Evolutionary conservation across 495 filamentous ascomycete species (phyloP).

Genomic region (Aspergillus olivimuriae): DNA sequence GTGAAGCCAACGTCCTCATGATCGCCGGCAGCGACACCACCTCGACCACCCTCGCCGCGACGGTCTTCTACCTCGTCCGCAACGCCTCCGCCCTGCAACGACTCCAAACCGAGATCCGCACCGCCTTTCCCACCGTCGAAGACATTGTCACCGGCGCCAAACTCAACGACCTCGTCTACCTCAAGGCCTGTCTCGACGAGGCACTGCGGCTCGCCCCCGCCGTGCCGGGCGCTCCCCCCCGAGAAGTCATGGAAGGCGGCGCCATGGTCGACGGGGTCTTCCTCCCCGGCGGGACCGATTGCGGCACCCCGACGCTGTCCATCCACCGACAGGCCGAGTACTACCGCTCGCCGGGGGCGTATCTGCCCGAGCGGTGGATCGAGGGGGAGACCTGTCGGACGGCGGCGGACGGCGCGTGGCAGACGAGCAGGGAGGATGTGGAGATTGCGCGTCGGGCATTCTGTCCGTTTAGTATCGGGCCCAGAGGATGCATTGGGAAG

Average conservation of each 20-base stretch:
- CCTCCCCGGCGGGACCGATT: slow-evolving; percentile 45
- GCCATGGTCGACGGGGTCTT: slow-evolving; percentile 46
- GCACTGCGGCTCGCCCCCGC: slow-evolving; percentile 58
- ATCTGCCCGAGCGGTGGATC: slow-evolving; percentile 51
- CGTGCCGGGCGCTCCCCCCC: slow-evolving; percentile 48
- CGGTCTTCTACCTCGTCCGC: slow-evolving; percentile 57
- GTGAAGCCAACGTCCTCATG: slow-evolving; percentile 61
- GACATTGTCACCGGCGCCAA: slow-evolving; percentile 48
- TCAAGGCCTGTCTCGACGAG: slow-evolving; percentile 60
- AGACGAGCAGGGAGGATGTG: slow-evolving; percentile 30
- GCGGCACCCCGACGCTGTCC: slow-evolving; percentile 47
- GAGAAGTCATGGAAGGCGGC: slow-evolving; percentile 52
- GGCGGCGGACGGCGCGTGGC: slow-evolving; percentile 20
- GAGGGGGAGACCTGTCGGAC: slow-evolving; percentile 29
- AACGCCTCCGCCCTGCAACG: slow-evolving; percentile 37
- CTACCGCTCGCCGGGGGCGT: slow-evolving; percentile 45
- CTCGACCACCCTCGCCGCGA: slow-evolving; percentile 49
- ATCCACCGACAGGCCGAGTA: slow-evolving; percentile 52
- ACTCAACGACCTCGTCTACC: slow-evolving; percentile 45
- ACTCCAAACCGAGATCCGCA: slow-evolving; percentile 47
- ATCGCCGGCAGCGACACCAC: slow-evolving; percentile 54
- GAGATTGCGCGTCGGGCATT: slow-evolving; percentile 41
- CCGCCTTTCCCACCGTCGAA: slow-evolving; percentile 43
- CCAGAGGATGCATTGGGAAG: slow-evolving; percentile 53
- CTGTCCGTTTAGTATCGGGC: slow-evolving; percentile 52